phyloP scores from a whole-genome alignment of 75 land plant genomes.

The Pseudotsuga menziesii region DNA sequence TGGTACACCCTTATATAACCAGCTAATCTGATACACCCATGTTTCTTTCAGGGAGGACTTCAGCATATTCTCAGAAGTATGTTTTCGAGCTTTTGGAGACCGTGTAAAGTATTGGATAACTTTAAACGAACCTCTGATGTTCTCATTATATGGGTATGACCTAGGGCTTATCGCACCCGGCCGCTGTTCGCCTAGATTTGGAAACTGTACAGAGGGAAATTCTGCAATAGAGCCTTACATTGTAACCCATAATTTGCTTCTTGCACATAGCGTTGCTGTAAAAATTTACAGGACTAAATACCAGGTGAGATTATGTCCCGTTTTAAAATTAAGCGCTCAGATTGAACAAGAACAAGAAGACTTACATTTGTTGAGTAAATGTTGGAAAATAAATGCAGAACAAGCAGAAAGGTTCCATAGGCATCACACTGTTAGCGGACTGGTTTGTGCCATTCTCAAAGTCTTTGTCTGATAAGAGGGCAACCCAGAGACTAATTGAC shows the following conservation, averaged over 20 bases:
- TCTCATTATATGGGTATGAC: background rate
- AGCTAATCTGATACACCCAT: too few species aligned
- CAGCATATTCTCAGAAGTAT: constrained; percentile 16
- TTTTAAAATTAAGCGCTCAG: background rate
- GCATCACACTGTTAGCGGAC: constrained; percentile 17
- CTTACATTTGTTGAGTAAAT: background rate
- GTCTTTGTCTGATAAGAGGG: constrained; percentile 13
- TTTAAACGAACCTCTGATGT: constrained; percentile 16
- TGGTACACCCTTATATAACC: too few species aligned
- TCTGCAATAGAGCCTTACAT: constrained; percentile 31
- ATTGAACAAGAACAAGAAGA: background rate
- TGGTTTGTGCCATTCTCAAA: constrained; percentile 29
- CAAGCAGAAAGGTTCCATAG: constrained; percentile 21
- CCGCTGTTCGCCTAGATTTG: constrained; percentile 26
- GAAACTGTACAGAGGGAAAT: constrained; percentile 34
- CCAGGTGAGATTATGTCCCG: constrained; percentile 16
- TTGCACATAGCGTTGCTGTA: constrained; percentile 22
- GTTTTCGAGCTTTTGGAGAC: constrained; percentile 33
- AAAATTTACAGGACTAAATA: constrained; percentile 23
- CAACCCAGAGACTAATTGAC: constrained; percentile 27
- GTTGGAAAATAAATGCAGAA: constrained; percentile 12
- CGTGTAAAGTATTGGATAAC: constrained; percentile 36
- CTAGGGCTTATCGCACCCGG: constrained; percentile 29
- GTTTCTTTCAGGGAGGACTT: constrained; percentile 12
- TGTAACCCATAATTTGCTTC: constrained; percentile 20